Evolutionary conservation across 192 early-diverging fungal species (phyloP).

Genomic region (Rhizoclosmatium sp.): DNA sequence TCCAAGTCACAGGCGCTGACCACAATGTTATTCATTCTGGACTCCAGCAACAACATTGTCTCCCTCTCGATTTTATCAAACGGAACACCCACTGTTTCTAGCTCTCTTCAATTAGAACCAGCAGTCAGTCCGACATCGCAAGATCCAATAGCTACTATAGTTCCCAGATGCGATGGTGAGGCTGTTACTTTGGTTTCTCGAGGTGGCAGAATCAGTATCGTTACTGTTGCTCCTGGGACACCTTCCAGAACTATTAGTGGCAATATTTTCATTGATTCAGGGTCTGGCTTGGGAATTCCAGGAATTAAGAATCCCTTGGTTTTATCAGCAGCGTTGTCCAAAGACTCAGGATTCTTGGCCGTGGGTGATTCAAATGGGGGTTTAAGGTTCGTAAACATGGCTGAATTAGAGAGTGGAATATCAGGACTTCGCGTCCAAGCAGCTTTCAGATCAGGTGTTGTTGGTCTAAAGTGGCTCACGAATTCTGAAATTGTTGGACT

Average conservation of each 20-base stretch:
- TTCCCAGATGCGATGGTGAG: not conserved
- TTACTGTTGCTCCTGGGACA: not conserved
- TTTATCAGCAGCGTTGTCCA: not conserved
- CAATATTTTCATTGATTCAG: not conserved
- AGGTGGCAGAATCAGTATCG: not conserved
- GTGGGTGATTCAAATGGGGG: conserved; percentile 25
- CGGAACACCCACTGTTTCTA: not conserved
- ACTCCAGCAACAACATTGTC: not conserved
- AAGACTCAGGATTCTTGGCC: not conserved
- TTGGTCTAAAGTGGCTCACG: conserved; percentile 21
- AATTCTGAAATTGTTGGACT: not conserved
- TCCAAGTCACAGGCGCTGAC: not conserved
- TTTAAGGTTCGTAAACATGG: not conserved
- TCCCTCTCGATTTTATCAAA: not conserved
- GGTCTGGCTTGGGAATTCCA: conserved; percentile 8
- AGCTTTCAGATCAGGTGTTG: not conserved
- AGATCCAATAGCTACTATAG: not conserved
- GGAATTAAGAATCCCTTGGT: conserved; percentile 2
- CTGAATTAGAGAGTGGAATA: not conserved
- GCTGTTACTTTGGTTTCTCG: not conserved
- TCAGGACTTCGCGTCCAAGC: not conserved
- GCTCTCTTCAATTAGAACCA: not conserved
- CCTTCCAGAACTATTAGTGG: not conserved
- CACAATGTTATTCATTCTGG: not conserved
- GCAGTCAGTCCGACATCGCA: not conserved